Evolutionary conservation across 495 filamentous ascomycete genomes (phyloP).

Genomic region (Hypomontagnella submonticulosa): DNA sequence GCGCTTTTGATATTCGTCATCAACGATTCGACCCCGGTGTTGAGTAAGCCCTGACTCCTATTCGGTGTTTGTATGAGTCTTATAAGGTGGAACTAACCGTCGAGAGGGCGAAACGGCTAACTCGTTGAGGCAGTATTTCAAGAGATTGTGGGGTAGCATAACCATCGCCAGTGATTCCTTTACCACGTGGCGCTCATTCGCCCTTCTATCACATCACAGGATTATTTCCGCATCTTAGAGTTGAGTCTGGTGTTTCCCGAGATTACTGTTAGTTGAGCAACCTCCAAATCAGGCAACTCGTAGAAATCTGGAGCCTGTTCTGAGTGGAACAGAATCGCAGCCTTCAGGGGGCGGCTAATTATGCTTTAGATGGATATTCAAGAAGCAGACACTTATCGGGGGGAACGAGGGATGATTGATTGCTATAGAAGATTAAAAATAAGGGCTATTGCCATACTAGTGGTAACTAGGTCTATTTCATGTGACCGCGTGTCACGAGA

Average conservation of each 20-base stretch:
- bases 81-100: neutral
- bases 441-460: slow-evolving; percentile 12
- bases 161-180: slow-evolving; percentile 8
- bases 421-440: neutral
- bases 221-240: slow-evolving; percentile 6
- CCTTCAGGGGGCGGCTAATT: neutral
- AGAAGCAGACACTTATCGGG: too few species aligned
- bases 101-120: slow-evolving; percentile 8
- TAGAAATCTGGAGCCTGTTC: slow-evolving; percentile 20
- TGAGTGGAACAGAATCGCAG: slow-evolving; percentile 1
- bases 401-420: too few species aligned
- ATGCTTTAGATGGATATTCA: neutral
- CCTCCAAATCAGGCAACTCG: slow-evolving; percentile 34
- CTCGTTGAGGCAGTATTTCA: slow-evolving; percentile 23
- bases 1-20: neutral
- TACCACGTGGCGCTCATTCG: slow-evolving; percentile 38
- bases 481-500: slow-evolving; percentile 25
- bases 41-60: neutral
- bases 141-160: slow-evolving; percentile 38
- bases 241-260: slow-evolving; percentile 1
- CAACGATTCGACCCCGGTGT: slow-evolving; percentile 1
- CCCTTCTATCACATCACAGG: slow-evolving; percentile 20
- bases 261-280: slow-evolving; percentile 4
- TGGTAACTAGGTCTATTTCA: slow-evolving; percentile 23
- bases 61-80: neutral